Base-by-base conservation (phyloP, 371 early-diverging fungal species). In the Mycotypha africana region DNA sequence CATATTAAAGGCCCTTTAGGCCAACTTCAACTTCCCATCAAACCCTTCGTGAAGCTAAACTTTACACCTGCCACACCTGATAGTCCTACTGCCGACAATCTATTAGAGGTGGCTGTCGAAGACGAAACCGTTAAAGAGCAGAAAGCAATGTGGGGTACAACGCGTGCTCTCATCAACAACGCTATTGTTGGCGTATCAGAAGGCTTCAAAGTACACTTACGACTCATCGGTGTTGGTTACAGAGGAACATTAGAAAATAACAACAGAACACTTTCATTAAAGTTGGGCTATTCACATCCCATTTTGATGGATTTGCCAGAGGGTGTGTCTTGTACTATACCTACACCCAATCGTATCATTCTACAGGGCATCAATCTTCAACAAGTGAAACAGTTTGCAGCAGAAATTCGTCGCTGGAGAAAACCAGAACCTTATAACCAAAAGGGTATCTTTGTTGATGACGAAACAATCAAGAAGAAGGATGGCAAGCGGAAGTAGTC, bases 401-500 rank as follows among this genome's bases (percentile, higher is more conserved):
- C 95, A 42, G 84, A 83, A 57, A 88, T 98, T 50, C 81, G 95
- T 48, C 78, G 81, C 49, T 88, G 88, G 86, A 81, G 92, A 70
- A 82, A 79, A 60, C 98, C 98, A 21, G 98, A 98, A 76, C 97
- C 98, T 40, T 98, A 97, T 60, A 98, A 98, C 65, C 93, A 92
- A 62, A 98, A 98, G 84, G 98, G 98, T 54, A 91, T 97, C 46
- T 98, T 96, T 70, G 88, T 98, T 38, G 88, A 89, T 36, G 95
- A 94, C 57, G 96, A 98, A 75, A 95, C 95, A 4, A 95, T 97
- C 64, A 88, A 84, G 64, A 92, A 94, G 84, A 97, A 95, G 87
- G 89, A 85, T 42, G 88, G 86, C 60, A 94, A 94, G 78, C 92
- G 91, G 78, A 93, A 92, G 76, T 92, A 88, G 65, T 41, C 7